Conservation (phyloP, 768 basidiomycete species). For the Tephrocybe rancida region DNA sequence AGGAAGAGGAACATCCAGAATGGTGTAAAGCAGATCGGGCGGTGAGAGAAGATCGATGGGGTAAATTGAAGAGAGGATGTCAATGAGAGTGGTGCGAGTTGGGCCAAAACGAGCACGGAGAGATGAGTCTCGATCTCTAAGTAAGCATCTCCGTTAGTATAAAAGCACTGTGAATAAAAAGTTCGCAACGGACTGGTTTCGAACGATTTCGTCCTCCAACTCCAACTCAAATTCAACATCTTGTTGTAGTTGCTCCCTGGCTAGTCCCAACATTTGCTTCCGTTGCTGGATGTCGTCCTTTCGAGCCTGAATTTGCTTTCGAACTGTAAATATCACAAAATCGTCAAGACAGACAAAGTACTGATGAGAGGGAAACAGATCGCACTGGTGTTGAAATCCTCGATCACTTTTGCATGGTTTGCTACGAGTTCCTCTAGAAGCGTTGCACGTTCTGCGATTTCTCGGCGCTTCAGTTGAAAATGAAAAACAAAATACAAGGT, state of each 20-base stretch:
- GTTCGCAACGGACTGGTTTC: slow-evolving; percentile 35
- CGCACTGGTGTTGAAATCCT: slow-evolving; percentile 50
- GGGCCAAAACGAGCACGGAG: slow-evolving; percentile 53
- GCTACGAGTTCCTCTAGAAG: slow-evolving; percentile 52
- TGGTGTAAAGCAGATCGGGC: slow-evolving; percentile 86
- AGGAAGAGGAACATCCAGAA: slow-evolving; percentile 87
- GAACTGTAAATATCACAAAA: slow-evolving; percentile 22
- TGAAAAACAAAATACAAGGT: background rate
- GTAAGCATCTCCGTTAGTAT: slow-evolving; percentile 14
- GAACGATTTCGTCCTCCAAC: slow-evolving; percentile 33
- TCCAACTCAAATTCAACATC: slow-evolving; percentile 26
- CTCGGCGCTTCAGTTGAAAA: slow-evolving; percentile 52
- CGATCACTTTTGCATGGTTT: slow-evolving; percentile 42
- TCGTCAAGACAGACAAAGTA: slow-evolving; percentile 8
- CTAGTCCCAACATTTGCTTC: slow-evolving; percentile 46
- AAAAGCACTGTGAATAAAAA: background rate
- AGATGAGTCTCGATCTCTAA: slow-evolving; percentile 49
- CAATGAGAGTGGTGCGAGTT: slow-evolving; percentile 65
- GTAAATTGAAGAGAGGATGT: slow-evolving; percentile 75
- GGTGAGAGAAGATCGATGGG: slow-evolving; percentile 88
- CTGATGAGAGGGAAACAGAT: background rate
- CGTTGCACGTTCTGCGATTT: slow-evolving; percentile 66
- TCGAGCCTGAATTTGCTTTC: slow-evolving; percentile 30
- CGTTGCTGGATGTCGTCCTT: slow-evolving; percentile 44
- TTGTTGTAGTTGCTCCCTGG: slow-evolving; percentile 38